These are phyloP conservation scores for Aspergillus neoniger DNA, from an alignment of 2,329 filamentous ascomycete genomes.

Conservation along the genomic window DNA sequence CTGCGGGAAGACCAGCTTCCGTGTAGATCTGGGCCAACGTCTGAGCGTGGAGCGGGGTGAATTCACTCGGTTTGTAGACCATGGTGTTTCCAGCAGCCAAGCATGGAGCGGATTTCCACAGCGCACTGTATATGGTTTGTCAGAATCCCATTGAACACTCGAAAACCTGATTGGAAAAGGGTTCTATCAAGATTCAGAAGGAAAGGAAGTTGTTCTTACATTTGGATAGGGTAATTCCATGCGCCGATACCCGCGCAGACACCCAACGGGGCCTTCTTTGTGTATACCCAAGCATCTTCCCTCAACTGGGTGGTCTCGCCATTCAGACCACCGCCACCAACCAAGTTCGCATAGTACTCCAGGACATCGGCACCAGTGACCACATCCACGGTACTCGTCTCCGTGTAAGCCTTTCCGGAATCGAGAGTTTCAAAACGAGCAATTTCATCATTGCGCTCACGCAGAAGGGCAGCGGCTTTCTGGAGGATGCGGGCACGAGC, in stretches of 20 bases:
- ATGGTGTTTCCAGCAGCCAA: constrained; percentile 85
- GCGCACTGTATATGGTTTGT: constrained; percentile 50
- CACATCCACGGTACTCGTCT: constrained; percentile 82
- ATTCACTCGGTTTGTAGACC: constrained; percentile 88
- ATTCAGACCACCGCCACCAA: constrained; percentile 75
- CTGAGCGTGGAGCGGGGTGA: constrained; percentile 79
- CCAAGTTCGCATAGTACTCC: constrained; percentile 80
- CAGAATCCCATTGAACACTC: neutral
- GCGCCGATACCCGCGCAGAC: constrained; percentile 86
- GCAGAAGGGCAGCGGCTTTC: constrained; percentile 71
- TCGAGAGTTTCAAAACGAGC: constrained; percentile 79
- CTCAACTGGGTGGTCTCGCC: constrained; percentile 76
- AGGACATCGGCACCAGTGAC: constrained; percentile 81
- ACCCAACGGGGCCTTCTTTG: constrained; percentile 76
- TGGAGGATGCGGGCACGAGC: constrained; percentile 77
- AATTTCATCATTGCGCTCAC: constrained; percentile 75
- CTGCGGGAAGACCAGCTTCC: constrained; percentile 75
- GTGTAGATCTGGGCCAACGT: constrained; percentile 73
- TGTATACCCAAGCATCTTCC: constrained; percentile 78
- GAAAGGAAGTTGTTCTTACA: constrained; percentile 43
- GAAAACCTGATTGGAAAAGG: too few relatives aligned
- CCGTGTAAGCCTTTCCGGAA: constrained; percentile 81
- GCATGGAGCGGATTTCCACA: constrained; percentile 87
- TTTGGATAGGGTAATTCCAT: constrained; percentile 92
- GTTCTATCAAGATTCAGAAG: too few relatives aligned